Evolutionary conservation across 495 filamentous ascomycete genomes (phyloP), one percentile per base, ranked within the genome.

Genomic region (Amorphotheca resinae): DNA sequence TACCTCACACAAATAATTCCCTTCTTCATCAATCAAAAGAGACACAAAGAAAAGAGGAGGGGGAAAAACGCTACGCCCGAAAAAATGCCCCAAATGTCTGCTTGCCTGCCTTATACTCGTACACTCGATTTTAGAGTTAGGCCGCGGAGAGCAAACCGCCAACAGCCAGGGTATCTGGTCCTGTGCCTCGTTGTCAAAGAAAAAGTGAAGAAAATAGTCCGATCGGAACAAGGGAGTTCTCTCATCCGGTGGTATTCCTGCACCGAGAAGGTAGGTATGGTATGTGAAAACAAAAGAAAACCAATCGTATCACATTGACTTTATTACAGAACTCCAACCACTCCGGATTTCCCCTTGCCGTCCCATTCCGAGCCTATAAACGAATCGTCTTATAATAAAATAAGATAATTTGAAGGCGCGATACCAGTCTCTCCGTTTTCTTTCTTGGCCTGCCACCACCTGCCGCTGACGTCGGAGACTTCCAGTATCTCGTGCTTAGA

Each of bases 381-480:
- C n/a, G n/a, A 22, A 12, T 20, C 22, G 17, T 28, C 33, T 77
- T 73, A 98, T 77, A 98, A 76, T 56, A 98, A 68, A 61, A 96
- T 95, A 58, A 98, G 71, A 59, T 98, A 98, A 66, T 98, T 98
- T 49, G 86, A 94, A 15, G 91, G 91, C 41, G 91, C 91, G 61
- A 96, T 95, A 52, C 91, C 91, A 38, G 91, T 95, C 53, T 95
- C 87, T 57, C 91, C 91, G 49, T 64, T 95, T 59, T 86, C 75
- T 66, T 96, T 95, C 66, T 85, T 77, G 49, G 91, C 91, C 66
- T 98, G 91, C 91, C 91, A 98, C 91, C 91, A 98, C 63, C 91
- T 65, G 22, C 91, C 91, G 55, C 86, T 94, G 43, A 98, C 93
- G 54, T 98, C 91, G 33, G 84, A 93, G 43, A 98, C 89, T 60